Base-by-base conservation (phyloP, 2,329 filamentous ascomycete genomes). In the Aspergillus carbonarius region DNA sequence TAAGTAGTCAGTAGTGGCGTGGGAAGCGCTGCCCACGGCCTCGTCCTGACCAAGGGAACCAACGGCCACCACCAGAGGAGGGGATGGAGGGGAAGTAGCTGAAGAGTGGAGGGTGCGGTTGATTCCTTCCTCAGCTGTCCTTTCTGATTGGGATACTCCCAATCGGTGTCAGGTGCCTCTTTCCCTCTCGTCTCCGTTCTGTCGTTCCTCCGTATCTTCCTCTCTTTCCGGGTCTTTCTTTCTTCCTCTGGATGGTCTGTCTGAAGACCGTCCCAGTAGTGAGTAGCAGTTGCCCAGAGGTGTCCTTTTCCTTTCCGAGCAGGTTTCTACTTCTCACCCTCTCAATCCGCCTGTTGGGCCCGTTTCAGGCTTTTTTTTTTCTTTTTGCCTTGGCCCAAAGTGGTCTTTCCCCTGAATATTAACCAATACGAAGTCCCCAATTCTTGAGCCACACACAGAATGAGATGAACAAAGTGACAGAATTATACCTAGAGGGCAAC, bases 401-500 rank as follows among this genome's bases (percentile, higher is more conserved):
- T 37, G 51, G 27, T 44, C 39, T 32, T 18, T 35, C 37, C 51
- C 51, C 51, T 54, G 51, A 40, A 32, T 42, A 44, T 54, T 54
- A 54, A 54, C 51, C 51, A 54, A 54, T 54, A 54, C 51, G 51
- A 54, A 40, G 51, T 23, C 35, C 32, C 51, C 51, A 54, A 54
- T 27, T 48, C 17, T 48, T 20, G 34, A 40, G 53, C 46, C 56
- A 59, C 27, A 48, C 48, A 54, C 58, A 47, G 48, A 32, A 42
- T 23, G 25, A 51, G 42, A 50, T 37, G 25, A 48, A 54, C 15
- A 58, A 25, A 35, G 40, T 35, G 48, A 39, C 35, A 49, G 35
- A 40, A 54, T 40, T 54, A 57, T 54, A 57, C 49, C 37, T 51
- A 54, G 55, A 57, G 32, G 48, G 52, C 35, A 54, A 52, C 23